Evolutionary conservation across 306 rosid genomes (phyloP), one percentile per base, ranked within the genome.

Genomic region (Alnus glutinosa): DNA sequence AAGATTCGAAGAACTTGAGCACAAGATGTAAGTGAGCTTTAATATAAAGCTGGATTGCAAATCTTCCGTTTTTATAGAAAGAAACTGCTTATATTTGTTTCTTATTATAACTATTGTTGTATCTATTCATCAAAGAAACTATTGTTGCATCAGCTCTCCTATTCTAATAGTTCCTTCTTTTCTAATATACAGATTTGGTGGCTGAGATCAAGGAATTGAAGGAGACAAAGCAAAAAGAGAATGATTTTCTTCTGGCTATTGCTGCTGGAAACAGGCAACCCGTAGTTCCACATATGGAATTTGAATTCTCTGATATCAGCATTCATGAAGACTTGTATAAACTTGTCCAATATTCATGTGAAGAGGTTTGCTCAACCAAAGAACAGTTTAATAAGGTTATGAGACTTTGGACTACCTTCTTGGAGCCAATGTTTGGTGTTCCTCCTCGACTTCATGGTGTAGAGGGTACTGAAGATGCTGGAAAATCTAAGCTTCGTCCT

Each of bases 1-100:
- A 93, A 89, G 99, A 96, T 83, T 89, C 99, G 3, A 96, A 93
- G 92, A 96, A 94, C 89, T 88, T 93, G 90, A 84, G 96, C 86
- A 79, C 94, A 75, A 96, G 93, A 91, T 92, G 99, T 95, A 86
- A 88, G 92, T 88, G 55, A 70, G 32, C 55, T 47, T 82, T 77
- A 49, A 51, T 81, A 79, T 75, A 49, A 63, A 8, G 44, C 49
- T 66, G 2, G 51, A 9, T 36, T 52, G 73, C 11, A 72, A 34
- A 34, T 79, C 46, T 79, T 49, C 58, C 7, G 62, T 81, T 63
- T 57, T 57, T 54, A n/a, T 71, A 28, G 19, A 55, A 42, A 73
- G 75, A 68, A 70, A 57, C 46, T 74, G 61, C 59, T 83, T 2
- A 4, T 8, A 23, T 14, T 78, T 54, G 7, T 51, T 50, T 9